Evolutionary conservation across 768 basidiomycete species (phyloP).

Genomic region (Lactarius pseudohatsudake): DNA sequence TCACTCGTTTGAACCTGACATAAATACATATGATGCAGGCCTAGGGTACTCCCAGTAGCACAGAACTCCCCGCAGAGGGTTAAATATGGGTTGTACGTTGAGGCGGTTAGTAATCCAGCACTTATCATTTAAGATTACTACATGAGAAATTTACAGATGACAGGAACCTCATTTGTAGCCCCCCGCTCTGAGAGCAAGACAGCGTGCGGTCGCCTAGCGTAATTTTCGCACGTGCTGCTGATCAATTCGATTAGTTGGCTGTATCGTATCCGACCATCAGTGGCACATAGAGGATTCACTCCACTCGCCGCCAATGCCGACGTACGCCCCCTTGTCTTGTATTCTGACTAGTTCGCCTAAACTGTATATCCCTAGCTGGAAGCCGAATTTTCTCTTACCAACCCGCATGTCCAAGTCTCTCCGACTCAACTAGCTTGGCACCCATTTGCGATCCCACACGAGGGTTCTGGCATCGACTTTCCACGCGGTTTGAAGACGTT

Average conservation of each 20-base stretch:
- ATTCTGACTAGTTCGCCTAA: not conserved
- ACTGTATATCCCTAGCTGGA: conserved; percentile 46
- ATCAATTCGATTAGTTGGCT: conserved; percentile 46
- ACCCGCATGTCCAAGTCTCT: conserved; percentile 59
- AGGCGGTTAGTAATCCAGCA: conserved; percentile 44
- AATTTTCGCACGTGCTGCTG: not conserved
- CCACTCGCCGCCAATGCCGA: conserved; percentile 56
- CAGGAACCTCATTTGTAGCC: conserved; percentile 59
- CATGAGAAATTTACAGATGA: conserved; percentile 43
- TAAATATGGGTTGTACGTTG: conserved; percentile 63
- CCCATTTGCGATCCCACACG: conserved; percentile 55
- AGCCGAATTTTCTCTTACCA: conserved; percentile 57
- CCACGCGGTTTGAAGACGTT: conserved; percentile 61
- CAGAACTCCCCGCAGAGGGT: conserved; percentile 64
- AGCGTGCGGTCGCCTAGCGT: conserved; percentile 39
- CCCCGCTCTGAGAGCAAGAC: conserved; percentile 55
- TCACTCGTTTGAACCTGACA: not conserved
- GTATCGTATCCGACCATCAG: conserved; percentile 67
- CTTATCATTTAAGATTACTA: not conserved
- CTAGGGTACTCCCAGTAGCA: conserved; percentile 53
- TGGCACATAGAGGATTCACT: conserved; percentile 63
- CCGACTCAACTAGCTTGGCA: conserved; percentile 68
- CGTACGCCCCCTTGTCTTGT: conserved; percentile 38
- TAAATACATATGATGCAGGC: conserved; percentile 37
- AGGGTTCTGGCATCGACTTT: conserved; percentile 48